A percentile compares a stretch with the other conserved stretches of the same genome.
These are phyloP conservation scores for Aspergillus homomorphus DNA, from an alignment of 495 filamentous ascomycete genomes.

Conservation along the genomic window DNA sequence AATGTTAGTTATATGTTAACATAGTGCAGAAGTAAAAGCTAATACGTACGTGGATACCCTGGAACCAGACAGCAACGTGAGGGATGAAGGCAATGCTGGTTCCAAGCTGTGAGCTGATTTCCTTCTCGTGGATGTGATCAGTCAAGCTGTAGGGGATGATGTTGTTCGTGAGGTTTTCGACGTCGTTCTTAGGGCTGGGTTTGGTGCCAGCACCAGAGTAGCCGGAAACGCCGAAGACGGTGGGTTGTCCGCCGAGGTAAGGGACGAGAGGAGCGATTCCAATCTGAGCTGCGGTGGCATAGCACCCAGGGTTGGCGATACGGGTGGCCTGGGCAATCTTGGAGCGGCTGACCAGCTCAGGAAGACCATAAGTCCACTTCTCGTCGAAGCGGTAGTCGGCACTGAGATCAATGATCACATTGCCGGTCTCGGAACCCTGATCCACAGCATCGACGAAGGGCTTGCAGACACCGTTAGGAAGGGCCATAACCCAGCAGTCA, in stretches of 20 bases:
- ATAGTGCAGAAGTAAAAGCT: neutral
- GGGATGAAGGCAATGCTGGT: slow-evolving; percentile 82
- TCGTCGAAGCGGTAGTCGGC: slow-evolving; percentile 93
- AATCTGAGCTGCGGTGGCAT: slow-evolving; percentile 93
- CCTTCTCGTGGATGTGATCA: slow-evolving; percentile 93
- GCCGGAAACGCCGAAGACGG: slow-evolving; percentile 88
- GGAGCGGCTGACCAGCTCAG: slow-evolving; percentile 75
- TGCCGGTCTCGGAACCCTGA: slow-evolving; percentile 65
- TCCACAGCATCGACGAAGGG: slow-evolving; percentile 92
- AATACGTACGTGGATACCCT: slow-evolving; percentile 70
- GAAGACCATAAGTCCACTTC: slow-evolving; percentile 93
- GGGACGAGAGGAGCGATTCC: slow-evolving; percentile 81
- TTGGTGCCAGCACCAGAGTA: slow-evolving; percentile 98
- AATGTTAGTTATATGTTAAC: slow-evolving; percentile 17
- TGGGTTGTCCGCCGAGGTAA: slow-evolving; percentile 76
- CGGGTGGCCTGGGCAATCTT: slow-evolving; percentile 79
- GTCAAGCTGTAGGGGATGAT: slow-evolving; percentile 91
- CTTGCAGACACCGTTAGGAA: slow-evolving; percentile 96
- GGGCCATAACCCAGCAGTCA: slow-evolving; percentile 98
- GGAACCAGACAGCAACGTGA: slow-evolving; percentile 96
- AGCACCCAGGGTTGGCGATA: slow-evolving; percentile 94
- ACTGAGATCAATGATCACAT: slow-evolving; percentile 87
- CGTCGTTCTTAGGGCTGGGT: slow-evolving; percentile 92
- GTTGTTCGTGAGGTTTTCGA: slow-evolving; percentile 81
- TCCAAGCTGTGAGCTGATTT: slow-evolving; percentile 79